These are phyloP conservation scores for Penium margaritaceum DNA, from an alignment of 139 green algal species.

Conservation along the genomic window DNA sequence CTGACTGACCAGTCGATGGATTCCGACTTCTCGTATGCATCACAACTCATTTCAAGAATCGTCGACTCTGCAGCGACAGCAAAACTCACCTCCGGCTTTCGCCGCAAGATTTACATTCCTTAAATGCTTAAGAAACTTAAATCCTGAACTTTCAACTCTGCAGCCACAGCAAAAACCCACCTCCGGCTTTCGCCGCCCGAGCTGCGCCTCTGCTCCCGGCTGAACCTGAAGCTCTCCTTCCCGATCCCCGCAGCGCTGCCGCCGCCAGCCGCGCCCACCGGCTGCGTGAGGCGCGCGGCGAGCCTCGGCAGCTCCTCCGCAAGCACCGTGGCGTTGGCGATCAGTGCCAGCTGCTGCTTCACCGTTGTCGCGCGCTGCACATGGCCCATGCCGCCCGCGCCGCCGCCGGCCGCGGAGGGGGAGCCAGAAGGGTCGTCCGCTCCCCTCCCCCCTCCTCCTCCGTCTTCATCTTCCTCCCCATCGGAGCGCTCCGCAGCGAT, in stretches of 20 bases:
- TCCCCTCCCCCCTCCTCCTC: too few relatives aligned
- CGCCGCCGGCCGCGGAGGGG: background rate
- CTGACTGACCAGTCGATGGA: too few relatives aligned
- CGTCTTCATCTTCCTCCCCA: background rate
- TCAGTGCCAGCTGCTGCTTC: slow-evolving; percentile 39
- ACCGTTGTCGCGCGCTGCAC: slow-evolving; percentile 16
- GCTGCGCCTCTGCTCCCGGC: background rate
- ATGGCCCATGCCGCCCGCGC: background rate
- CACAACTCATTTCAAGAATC: too few relatives aligned
- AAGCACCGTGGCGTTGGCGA: slow-evolving; percentile 30
- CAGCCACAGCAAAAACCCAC: too few relatives aligned
- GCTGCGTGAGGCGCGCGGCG: background rate
- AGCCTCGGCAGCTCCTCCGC: slow-evolving; percentile 28
- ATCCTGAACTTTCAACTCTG: too few relatives aligned
- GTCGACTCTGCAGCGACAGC: too few relatives aligned
- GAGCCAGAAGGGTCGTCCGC: too few relatives aligned
- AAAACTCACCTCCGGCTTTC: slow-evolving; percentile 1
- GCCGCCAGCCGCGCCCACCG: background rate
- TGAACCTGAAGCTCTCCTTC: background rate
- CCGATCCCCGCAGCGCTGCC: too few relatives aligned
- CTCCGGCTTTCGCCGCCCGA: background rate
- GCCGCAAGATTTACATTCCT: background rate
- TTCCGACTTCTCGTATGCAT: too few relatives aligned
- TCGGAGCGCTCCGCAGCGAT: slow-evolving; percentile 3
- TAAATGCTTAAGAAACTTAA: too few relatives aligned